These are phyloP conservation scores for Naganishia sp. DNA, from an alignment of 1,284 basidiomycete species.

Conservation along the genomic window DNA sequence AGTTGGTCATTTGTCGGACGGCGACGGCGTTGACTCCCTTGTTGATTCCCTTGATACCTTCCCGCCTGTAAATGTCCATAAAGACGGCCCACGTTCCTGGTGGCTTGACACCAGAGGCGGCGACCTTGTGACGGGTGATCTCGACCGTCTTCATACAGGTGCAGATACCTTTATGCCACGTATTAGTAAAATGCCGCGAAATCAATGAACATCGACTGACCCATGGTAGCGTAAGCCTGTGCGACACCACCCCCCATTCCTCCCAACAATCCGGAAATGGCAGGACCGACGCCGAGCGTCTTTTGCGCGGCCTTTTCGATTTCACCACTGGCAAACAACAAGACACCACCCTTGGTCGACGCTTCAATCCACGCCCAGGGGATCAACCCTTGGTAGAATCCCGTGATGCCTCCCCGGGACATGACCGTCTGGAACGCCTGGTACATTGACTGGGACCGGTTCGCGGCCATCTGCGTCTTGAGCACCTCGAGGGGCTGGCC, in stretches of 20 bases:
- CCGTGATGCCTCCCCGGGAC: slow-evolving; percentile 83
- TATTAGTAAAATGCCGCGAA: background rate
- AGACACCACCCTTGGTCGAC: slow-evolving; percentile 94
- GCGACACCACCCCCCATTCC: slow-evolving; percentile 98
- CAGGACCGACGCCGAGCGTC: slow-evolving; percentile 72
- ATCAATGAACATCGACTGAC: slow-evolving; percentile 58
- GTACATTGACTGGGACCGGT: slow-evolving; percentile 84
- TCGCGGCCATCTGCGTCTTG: slow-evolving; percentile 98
- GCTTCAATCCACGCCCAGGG: slow-evolving; percentile 99
- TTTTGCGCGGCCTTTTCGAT: slow-evolving; percentile 72
- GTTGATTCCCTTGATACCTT: slow-evolving; percentile 95
- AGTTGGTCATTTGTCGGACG: slow-evolving; percentile 96
- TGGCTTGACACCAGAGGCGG: slow-evolving; percentile 81
- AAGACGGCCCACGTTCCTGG: slow-evolving; percentile 95
- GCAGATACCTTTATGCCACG: slow-evolving; percentile 72
- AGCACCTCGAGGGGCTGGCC: slow-evolving; percentile 98
- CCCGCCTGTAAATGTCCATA: slow-evolving; percentile 86
- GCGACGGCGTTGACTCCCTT: slow-evolving; percentile 99
- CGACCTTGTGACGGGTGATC: slow-evolving; percentile 95
- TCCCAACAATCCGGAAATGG: slow-evolving; percentile 82
- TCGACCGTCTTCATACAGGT: slow-evolving; percentile 99
- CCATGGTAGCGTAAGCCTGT: slow-evolving; percentile 99
- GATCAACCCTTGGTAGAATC: slow-evolving; percentile 98
- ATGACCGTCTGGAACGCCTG: slow-evolving; percentile 85
- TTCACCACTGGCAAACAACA: slow-evolving; percentile 94